phyloP scores from a whole-genome alignment of 352 stramenopile genomes.

The Phytophthora agathidicida region DNA sequence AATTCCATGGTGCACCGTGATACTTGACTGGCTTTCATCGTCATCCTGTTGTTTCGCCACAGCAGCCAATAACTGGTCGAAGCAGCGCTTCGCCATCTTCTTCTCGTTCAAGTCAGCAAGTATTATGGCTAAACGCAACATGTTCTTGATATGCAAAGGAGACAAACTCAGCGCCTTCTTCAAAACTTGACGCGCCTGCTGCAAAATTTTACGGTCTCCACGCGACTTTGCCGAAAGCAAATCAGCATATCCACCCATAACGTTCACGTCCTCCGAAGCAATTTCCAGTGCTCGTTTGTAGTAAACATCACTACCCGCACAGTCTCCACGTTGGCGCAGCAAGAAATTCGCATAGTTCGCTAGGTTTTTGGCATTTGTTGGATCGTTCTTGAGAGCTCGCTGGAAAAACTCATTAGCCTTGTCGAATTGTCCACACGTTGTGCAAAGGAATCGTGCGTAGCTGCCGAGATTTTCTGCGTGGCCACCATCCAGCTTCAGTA shows the following conservation, averaged over 20 bases:
- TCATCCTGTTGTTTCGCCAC: background rate
- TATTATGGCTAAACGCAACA: constrained; percentile 25
- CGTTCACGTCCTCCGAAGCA: constrained; percentile 25
- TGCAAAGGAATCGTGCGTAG: constrained; percentile 50
- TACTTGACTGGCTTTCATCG: background rate
- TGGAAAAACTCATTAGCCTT: constrained; percentile 30
- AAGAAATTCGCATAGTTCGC: constrained; percentile 45
- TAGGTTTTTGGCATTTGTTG: constrained; percentile 24
- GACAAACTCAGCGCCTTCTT: constrained; percentile 26
- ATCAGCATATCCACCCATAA: constrained; percentile 40
- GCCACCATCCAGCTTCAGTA: constrained; percentile 29
- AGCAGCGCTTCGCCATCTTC: constrained; percentile 8
- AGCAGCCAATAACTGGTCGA: constrained; percentile 6
- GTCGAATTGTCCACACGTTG: constrained; percentile 20
- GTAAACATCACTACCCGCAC: constrained; percentile 29
- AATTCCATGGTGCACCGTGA: background rate
- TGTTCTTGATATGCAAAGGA: constrained; percentile 22
- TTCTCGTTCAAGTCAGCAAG: constrained; percentile 15
- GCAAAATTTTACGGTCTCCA: background rate
- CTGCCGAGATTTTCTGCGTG: constrained; percentile 43
- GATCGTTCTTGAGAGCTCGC: constrained; percentile 29
- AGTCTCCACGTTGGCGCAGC: constrained; percentile 23
- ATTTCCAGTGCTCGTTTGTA: constrained; percentile 35
- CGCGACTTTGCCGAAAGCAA: constrained; percentile 13
- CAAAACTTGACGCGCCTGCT: constrained; percentile 24